These are phyloP conservation scores for Colletotrichum sp. DNA, from an alignment of 2,329 filamentous ascomycete species.

Conservation along the genomic window DNA sequence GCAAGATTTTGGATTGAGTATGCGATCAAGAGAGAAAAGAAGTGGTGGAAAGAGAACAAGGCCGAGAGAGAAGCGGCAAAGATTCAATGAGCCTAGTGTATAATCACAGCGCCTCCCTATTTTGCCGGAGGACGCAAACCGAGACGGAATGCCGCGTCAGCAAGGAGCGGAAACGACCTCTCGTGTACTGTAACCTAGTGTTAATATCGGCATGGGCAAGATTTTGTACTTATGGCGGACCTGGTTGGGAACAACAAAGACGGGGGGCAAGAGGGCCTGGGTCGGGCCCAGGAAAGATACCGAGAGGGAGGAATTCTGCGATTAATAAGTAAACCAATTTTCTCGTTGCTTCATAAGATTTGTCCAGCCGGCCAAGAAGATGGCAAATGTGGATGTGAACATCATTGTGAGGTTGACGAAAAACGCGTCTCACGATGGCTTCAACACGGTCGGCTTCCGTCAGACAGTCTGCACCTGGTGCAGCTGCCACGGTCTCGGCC, in stretches of 20 bases:
- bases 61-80: slow-evolving; percentile 13
- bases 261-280: background rate
- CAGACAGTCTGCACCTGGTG: background rate
- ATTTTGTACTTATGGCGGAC: slow-evolving; percentile 9
- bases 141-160: background rate
- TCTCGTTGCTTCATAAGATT: background rate
- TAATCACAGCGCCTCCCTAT: slow-evolving; percentile 2
- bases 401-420: background rate
- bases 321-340: slow-evolving; percentile 1
- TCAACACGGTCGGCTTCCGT: background rate
- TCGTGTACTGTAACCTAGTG: slow-evolving; percentile 6
- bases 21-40: slow-evolving; percentile 15
- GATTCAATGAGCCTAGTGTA: slow-evolving; percentile 20
- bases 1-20: slow-evolving; percentile 14
- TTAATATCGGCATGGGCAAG: slow-evolving; percentile 10
- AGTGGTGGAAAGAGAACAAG: slow-evolving; percentile 18
- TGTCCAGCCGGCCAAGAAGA: background rate
- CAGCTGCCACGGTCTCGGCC: background rate
- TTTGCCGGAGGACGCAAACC: background rate
- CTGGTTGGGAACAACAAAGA: background rate
- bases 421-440: background rate
- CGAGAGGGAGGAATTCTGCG: background rate
- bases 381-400: background rate
- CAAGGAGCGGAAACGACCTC: background rate
- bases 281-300: background rate